Evolutionary conservation across 1,284 basidiomycete genomes (phyloP).

Genomic region (Cryptococcus sp.): DNA sequence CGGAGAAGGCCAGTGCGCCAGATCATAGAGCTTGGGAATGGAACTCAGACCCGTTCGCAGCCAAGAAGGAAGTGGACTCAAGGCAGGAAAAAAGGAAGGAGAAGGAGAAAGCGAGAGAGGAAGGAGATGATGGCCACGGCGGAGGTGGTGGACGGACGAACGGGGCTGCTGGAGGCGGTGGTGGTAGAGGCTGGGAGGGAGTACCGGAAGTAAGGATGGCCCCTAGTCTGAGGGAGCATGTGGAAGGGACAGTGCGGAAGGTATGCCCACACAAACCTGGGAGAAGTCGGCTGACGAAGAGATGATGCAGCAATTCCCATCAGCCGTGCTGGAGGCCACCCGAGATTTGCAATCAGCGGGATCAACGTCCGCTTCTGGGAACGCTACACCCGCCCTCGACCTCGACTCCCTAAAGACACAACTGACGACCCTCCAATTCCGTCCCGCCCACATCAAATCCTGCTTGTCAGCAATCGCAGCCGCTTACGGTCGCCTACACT

Average conservation of each 20-base stretch:
- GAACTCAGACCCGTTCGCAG: constrained; percentile 75
- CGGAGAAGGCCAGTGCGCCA: constrained; percentile 63
- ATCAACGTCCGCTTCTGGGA: constrained; percentile 27
- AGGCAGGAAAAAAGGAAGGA: constrained; percentile 56
- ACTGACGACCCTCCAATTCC: constrained; percentile 48
- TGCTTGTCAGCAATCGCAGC: constrained; percentile 39
- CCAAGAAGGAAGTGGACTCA: constrained; percentile 61
- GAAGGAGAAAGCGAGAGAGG: constrained; percentile 24
- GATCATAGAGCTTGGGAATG: constrained; percentile 80
- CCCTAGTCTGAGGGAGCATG: constrained; percentile 65
- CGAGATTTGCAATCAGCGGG: constrained; percentile 32
- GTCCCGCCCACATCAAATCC: constrained; percentile 46
- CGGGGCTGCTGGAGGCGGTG: constrained; percentile 29
- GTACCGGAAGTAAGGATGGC: constrained; percentile 85
- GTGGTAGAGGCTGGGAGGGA: constrained; percentile 57
- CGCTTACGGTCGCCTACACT: constrained; percentile 39
- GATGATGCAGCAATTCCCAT: constrained; percentile 49
- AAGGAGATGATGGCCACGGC: constrained; percentile 5
- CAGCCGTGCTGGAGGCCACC: constrained; percentile 46
- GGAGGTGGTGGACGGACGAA: constrained; percentile 6
- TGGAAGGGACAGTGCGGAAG: constrained; percentile 78
- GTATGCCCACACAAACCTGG: constrained; percentile 46
- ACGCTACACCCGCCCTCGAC: constrained; percentile 33
- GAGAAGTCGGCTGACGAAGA: constrained; percentile 12
- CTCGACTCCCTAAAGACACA: constrained; percentile 29